phyloP scores from a whole-genome alignment of 1,139 yeast species.

The Blastobotrys arbuscula region DNA sequence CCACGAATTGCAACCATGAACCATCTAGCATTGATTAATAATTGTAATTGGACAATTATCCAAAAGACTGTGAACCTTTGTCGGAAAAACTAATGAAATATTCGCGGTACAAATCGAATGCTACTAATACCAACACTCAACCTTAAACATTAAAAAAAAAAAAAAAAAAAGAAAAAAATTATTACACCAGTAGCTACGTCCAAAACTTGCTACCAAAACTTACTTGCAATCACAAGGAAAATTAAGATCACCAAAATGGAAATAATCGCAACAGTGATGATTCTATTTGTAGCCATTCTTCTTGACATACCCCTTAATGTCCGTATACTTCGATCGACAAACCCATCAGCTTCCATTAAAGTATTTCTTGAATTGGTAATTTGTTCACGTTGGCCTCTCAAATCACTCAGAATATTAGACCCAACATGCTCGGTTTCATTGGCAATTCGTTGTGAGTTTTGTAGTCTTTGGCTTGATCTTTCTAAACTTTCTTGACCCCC shows the following conservation, averaged over 20 bases:
- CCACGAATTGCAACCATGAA: no score
- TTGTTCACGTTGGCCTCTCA: constrained; percentile 92
- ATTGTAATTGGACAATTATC: no score
- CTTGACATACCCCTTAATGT: constrained; percentile 91
- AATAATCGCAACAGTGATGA: constrained; percentile 92
- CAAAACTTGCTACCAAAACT: constrained; percentile 65
- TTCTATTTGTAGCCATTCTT: constrained; percentile 87
- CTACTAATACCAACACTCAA: no score
- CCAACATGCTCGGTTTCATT: constrained; percentile 91
- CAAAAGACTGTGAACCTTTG: no score
- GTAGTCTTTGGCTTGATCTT: constrained; percentile 72
- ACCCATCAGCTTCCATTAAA: constrained; percentile 82
- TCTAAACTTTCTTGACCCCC: constrained; percentile 77
- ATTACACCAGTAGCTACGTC: no score
- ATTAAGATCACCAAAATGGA: constrained; percentile 81
- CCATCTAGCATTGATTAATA: no score
- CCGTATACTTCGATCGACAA: constrained; percentile 82
- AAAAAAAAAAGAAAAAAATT: no score
- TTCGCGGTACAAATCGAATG: no score
- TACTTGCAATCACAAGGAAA: constrained; percentile 77
- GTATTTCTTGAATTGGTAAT: constrained; percentile 78
- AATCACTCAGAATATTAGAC: constrained; percentile 80
- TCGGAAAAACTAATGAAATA: no score
- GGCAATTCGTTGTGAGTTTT: constrained; percentile 87
- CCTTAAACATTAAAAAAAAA: no score